Base-by-base conservation (phyloP, 108 stramenopile genomes). In the Bacterosira constricta region DNA sequence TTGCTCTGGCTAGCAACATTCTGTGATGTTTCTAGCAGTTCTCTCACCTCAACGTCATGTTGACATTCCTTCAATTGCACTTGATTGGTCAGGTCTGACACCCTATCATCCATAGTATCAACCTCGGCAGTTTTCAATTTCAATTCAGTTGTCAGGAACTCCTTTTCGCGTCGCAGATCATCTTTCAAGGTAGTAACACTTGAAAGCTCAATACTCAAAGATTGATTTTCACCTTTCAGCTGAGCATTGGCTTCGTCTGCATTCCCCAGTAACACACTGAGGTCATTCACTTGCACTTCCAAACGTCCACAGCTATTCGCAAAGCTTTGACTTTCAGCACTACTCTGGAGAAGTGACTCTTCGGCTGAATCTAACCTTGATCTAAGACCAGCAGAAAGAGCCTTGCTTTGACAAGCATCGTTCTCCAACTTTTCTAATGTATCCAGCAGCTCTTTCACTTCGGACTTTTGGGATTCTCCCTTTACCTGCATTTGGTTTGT, bases 241-340 rank as follows among this genome's bases (percentile, higher is more conserved):
- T 47, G 1, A 5, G 17, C 0, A 12, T 18, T 47, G 1, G 4
- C 46, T n/a, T 1, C 8, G 5, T 47, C 46, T 1, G 46, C 46
- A 47, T 18, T 47, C n/a, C 21, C 12, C 46, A 47, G 6, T n/a
- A 47, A 47, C 23, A 47, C 0, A 6, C 23, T 23, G 23, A 47
- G 46, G 17, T 47, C 52, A 26, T 41, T 26, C 1, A 73, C 51
- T 46, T 64, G 45, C 23, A 21, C 41, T 25, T 56, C 53, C 41
- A 54, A 26, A 23, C 53, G 44, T 39, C 54, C 62, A 57, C 72
- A 73, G 6, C 62, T 49, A 23, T 37, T 20, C 0, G 50, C 46
- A 25, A 72, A 46, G 20, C 45, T 41, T 13, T 46, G 44, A 15
- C 61, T 52, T 30, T 64, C 53, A 21, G 32, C 51, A 56, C 63